Evolutionary conservation across 306 rosid genomes (phyloP).

Genomic region (Vicia faba): DNA sequence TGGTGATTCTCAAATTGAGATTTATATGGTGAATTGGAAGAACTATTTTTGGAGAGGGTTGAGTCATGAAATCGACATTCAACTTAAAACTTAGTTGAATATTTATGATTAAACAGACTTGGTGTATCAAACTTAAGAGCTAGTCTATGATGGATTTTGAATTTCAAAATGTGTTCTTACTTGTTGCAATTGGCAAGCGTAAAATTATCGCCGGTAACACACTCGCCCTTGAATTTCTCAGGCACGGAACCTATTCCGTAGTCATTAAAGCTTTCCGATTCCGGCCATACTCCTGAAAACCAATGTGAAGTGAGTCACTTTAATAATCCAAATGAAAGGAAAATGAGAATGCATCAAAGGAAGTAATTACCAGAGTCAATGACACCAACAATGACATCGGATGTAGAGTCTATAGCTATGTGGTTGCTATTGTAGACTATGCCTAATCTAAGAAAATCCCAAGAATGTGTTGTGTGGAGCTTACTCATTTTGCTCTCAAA

Average conservation of each 20-base stretch:
- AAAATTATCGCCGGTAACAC: constrained; percentile 61
- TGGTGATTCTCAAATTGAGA: background rate
- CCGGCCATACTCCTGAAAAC: constrained; percentile 70
- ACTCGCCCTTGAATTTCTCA: constrained; percentile 61
- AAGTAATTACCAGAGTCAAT: constrained; percentile 61
- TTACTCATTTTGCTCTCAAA: constrained; percentile 67
- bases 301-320: constrained; percentile 7
- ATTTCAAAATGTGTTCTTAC: constrained; percentile 43
- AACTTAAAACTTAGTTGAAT: background rate
- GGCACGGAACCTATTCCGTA: constrained; percentile 72
- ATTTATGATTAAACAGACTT: background rate
- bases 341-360: background rate
- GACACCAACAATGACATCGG: constrained; percentile 65
- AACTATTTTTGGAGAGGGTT: background rate
- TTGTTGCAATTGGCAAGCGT: constrained; percentile 68
- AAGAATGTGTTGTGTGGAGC: constrained; percentile 68
- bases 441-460: constrained; percentile 66
- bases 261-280: constrained; percentile 69
- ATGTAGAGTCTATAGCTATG: constrained; percentile 38
- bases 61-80: background rate
- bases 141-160: constrained; percentile 8
- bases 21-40: background rate
- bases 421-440: constrained; percentile 35
- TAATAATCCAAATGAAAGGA: constrained; percentile 1
- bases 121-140: constrained; percentile 16